These are phyloP conservation scores for Ensete glaucum DNA, from an alignment of 176 grass and related monocot genomes.

Conservation along the genomic window DNA sequence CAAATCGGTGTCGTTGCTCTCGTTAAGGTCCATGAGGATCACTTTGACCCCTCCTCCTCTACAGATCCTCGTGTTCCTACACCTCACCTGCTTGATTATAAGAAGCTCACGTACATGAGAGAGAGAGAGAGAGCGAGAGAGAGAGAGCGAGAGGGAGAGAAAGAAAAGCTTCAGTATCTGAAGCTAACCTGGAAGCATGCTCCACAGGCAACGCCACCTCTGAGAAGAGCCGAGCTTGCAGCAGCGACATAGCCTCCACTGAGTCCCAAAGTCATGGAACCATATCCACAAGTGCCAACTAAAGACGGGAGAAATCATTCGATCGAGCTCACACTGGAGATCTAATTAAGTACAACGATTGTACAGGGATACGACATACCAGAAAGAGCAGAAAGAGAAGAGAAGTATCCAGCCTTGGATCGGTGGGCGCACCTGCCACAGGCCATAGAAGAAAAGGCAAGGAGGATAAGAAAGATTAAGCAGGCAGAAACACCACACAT, in stretches of 20 bases:
- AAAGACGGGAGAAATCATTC: background rate
- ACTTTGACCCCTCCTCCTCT: conserved; percentile 37
- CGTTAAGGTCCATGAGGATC: conserved; percentile 53
- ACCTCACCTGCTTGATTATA: conserved; percentile 40
- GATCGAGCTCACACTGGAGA: background rate
- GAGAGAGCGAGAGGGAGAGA: too few species aligned
- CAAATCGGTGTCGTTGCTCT: conserved; percentile 53
- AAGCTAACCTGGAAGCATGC: conserved; percentile 59
- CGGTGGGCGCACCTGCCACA: conserved; percentile 60
- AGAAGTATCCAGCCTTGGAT: conserved; percentile 40
- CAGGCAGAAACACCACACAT: background rate
- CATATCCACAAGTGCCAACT: conserved; percentile 83
- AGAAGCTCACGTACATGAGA: background rate
- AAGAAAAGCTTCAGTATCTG: conserved; percentile 8
- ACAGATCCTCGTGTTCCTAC: conserved; percentile 56
- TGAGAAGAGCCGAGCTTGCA: conserved; percentile 37
- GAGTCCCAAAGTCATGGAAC: conserved; percentile 38
- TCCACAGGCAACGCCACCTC: conserved; percentile 52
- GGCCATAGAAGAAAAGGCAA: conserved; percentile 35
- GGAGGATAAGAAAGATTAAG: conserved; percentile 8
- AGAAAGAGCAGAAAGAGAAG: conserved; percentile 35
- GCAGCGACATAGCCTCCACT: conserved; percentile 44
- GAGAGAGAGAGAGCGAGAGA: too few species aligned
- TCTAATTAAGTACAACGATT: background rate
- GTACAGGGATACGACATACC: conserved; percentile 14